These are phyloP conservation scores for Geosiphon pyriformis DNA, from an alignment of 192 early-diverging fungal genomes.

Conservation along the genomic window DNA sequence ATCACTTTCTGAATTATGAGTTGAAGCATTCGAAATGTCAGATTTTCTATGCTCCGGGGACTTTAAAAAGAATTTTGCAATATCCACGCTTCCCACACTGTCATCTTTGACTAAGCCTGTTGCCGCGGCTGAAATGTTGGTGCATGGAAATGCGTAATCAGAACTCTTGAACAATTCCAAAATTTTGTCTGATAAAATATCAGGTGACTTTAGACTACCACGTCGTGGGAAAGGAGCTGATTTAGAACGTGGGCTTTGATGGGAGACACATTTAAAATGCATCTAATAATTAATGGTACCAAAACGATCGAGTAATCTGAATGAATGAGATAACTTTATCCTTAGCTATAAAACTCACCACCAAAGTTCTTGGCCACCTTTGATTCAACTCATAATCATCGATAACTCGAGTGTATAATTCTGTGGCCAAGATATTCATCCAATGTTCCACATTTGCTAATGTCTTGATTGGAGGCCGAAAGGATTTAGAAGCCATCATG, in stretches of 20 bases:
- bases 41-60: no score
- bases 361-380: slow-evolving; percentile 50
- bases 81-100: slow-evolving; percentile 13
- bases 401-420: slow-evolving; percentile 45
- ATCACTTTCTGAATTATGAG: neutral
- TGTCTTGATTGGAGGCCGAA: slow-evolving; percentile 29
- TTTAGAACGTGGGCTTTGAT: slow-evolving; percentile 18
- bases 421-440: slow-evolving; percentile 45
- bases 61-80: slow-evolving; percentile 24
- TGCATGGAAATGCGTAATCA: slow-evolving; percentile 17
- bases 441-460: slow-evolving; percentile 37
- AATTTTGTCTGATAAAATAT: slow-evolving; percentile 11
- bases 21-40: no score
- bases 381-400: slow-evolving; percentile 44
- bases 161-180: slow-evolving; percentile 16
- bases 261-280: slow-evolving; percentile 9
- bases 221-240: slow-evolving; percentile 21
- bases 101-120: slow-evolving; percentile 21
- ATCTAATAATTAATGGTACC: slow-evolving; percentile 24
- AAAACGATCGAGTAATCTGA: no score
- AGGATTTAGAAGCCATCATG: slow-evolving; percentile 41
- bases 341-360: slow-evolving; percentile 24
- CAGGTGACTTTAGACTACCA: slow-evolving; percentile 20
- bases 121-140: slow-evolving; percentile 22
- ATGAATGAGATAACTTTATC: no score